Base-by-base conservation (phyloP, 371 early-diverging fungal species). In the Nosema bombycis region DNA sequence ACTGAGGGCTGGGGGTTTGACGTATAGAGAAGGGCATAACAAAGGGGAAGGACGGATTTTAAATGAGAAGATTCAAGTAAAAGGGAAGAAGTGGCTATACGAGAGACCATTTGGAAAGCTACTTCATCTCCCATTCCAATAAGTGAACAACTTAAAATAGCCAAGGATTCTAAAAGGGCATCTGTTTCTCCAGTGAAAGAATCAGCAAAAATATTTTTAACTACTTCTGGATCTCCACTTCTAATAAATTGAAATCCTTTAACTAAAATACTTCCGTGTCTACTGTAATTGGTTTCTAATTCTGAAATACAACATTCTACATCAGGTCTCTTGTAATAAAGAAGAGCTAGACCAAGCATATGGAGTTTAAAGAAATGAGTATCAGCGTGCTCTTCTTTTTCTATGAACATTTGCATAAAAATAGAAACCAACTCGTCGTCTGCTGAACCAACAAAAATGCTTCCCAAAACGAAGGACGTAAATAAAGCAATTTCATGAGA, bases 1-100 rank as follows among this genome's bases (percentile, higher is more conserved):
- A 97, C 91, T 58, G 88, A 87, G 4, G 92, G 90, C 24, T 91
- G 86, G 29, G 96, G 96, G 85, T 94, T 95, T 24, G 96, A 96
- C 14, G 95, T 92, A 82, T 93, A 96, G 36, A 95, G 88, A 34
- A 97, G 85, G 62, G 93, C 94, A 62, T 96, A 89, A 12, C 95
- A 96, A 58, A 96, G 87, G 30, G 96, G 96, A 55, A 96, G 93
- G 0, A 62, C 77, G 24, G 24, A 54, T 36, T 73, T 76, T 15
- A 82, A 14, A 37, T 82, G 77, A 18, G 77, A 38, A 4, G 70
- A 70, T 73, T 86, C 84, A 32, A 86, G 69, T n/a, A 83, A 73
- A 33, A 70, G 32, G 1, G 85, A 73, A 21, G 81, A 80, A 37
- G 72, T 80, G 28, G 80, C 57, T 23, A 84, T 73, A 61, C 83